phyloP scores from a whole-genome alignment of 768 basidiomycete genomes.

The Neoboletus brunneissimus region DNA sequence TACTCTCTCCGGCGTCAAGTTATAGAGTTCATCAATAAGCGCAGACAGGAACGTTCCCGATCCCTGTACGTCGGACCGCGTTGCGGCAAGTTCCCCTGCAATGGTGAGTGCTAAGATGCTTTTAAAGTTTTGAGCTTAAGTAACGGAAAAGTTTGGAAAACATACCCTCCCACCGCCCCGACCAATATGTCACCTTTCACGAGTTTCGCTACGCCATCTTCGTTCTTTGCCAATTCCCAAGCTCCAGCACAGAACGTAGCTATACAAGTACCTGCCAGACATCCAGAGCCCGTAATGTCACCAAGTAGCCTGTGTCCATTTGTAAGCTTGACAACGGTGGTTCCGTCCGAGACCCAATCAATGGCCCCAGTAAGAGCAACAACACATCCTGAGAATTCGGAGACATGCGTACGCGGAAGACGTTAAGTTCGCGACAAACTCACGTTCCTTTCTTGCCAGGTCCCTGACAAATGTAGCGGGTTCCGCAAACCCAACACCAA shows the following conservation, averaged over 20 bases:
- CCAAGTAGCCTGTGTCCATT: constrained; percentile 78
- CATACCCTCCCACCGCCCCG: constrained; percentile 76
- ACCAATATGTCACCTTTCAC: constrained; percentile 77
- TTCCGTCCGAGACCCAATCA: constrained; percentile 87
- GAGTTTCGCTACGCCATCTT: constrained; percentile 39
- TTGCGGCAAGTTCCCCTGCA: constrained; percentile 59
- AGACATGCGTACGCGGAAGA: not conserved
- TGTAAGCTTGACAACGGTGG: constrained; percentile 56
- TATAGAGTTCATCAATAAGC: constrained; percentile 59
- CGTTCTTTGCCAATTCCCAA: constrained; percentile 34
- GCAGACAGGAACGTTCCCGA: constrained; percentile 65
- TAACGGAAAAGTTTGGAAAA: not conserved
- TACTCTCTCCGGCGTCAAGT: constrained; percentile 39
- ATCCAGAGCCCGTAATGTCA: constrained; percentile 87
- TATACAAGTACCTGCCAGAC: constrained; percentile 74
- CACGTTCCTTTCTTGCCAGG: constrained; percentile 74
- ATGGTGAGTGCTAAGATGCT: constrained; percentile 57
- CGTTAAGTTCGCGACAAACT: constrained; percentile 24
- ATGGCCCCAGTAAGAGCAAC: constrained; percentile 74
- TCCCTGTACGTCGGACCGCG: constrained; percentile 50
- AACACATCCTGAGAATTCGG: constrained; percentile 57
- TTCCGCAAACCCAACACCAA: constrained; percentile 73
- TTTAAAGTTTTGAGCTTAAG: constrained; percentile 9
- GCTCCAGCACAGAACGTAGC: constrained; percentile 80
- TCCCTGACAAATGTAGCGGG: constrained; percentile 65